phyloP scores from a whole-genome alignment of 805 yeast species.

The Suhomyces sp. region DNA sequence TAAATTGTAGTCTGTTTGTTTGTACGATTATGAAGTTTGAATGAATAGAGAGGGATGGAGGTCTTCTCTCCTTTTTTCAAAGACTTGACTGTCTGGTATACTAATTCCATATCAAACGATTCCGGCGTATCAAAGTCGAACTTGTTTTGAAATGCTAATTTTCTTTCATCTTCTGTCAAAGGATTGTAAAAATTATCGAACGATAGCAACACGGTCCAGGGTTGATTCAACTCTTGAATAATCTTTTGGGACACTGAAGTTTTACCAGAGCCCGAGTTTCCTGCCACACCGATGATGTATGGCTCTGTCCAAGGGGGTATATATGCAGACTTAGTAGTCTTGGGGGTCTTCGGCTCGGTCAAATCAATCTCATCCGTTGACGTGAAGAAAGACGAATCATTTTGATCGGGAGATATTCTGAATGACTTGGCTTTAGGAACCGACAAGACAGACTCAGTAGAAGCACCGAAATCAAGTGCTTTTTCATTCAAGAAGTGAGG shows the following conservation, averaged over 20 bases:
- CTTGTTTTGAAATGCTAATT: slow-evolving; percentile 63
- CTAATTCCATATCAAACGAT: slow-evolving; percentile 77
- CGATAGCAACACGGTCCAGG: slow-evolving; percentile 90
- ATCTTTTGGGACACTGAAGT: slow-evolving; percentile 86
- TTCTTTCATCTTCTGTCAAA: slow-evolving; percentile 57
- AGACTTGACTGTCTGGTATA: slow-evolving; percentile 59
- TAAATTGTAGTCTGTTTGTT: slow-evolving; percentile 71
- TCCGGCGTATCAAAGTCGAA: slow-evolving; percentile 86
- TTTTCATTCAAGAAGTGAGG: too few relatives aligned
- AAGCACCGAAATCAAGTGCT: too few relatives aligned
- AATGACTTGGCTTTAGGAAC: slow-evolving; percentile 7
- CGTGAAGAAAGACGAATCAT: slow-evolving; percentile 26
- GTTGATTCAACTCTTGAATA: slow-evolving; percentile 74
- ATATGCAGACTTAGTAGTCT: slow-evolving; percentile 18
- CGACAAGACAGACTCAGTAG: not conserved
- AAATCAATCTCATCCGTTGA: slow-evolving; percentile 4
- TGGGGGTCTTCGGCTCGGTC: not conserved
- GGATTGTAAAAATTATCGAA: slow-evolving; percentile 91
- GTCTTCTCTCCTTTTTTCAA: slow-evolving; percentile 65
- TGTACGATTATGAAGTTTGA: slow-evolving; percentile 64
- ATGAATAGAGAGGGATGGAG: slow-evolving; percentile 54
- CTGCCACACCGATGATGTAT: slow-evolving; percentile 49
- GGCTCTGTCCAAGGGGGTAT: slow-evolving; percentile 46
- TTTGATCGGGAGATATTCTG: slow-evolving; percentile 26
- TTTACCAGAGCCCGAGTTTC: slow-evolving; percentile 77